Evolutionary conservation across 306 rosid genomes (phyloP).

Genomic region (Trifolium fragiferum): DNA sequence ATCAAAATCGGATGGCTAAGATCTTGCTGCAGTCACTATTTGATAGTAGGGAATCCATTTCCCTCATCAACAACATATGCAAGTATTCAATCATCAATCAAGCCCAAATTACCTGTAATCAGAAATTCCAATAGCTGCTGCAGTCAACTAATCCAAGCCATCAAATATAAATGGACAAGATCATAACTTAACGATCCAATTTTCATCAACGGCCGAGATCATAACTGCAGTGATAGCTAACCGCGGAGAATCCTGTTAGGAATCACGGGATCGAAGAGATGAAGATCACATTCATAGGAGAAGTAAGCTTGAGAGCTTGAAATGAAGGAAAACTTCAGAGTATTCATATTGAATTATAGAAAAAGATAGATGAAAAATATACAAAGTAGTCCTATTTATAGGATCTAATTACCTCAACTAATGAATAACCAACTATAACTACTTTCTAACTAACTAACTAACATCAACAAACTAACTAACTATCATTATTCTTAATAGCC

Average conservation of each 20-base stretch:
- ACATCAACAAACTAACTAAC: no score
- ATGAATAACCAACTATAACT: no score
- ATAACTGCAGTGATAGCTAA: neutral
- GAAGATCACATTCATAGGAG: no score
- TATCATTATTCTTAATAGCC: no score
- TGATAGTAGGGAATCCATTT: neutral
- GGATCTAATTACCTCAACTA: no score
- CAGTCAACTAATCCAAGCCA: neutral
- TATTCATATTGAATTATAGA: no score
- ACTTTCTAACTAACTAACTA: no score
- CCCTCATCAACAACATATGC: neutral
- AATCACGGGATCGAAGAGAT: no score
- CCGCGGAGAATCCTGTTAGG: neutral
- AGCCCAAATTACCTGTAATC: neutral
- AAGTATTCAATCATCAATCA: neutral
- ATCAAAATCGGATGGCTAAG: neutral
- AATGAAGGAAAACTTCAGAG: no score
- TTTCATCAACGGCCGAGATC: neutral
- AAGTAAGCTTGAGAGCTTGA: no score
- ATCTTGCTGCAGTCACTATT: neutral
- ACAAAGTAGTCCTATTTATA: no score
- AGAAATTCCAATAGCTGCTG: neutral
- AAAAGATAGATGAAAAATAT: no score
- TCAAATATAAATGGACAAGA: neutral
- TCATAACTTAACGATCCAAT: neutral